These are phyloP conservation scores for Beta vulgaris DNA, from an alignment of 148 eudicot genomes.

Conservation along the genomic window DNA sequence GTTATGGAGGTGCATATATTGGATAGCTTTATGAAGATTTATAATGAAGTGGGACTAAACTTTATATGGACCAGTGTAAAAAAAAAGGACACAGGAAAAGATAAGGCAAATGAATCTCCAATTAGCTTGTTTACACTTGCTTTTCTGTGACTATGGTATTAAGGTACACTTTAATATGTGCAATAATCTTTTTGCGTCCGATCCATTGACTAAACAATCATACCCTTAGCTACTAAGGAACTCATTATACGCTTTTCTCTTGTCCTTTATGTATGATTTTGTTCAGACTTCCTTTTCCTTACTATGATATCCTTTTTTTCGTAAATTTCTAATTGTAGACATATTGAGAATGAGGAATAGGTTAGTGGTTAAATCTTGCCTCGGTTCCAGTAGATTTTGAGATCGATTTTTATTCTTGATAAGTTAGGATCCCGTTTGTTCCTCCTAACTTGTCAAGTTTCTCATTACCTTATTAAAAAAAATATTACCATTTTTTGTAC, in stretches of 20 bases:
- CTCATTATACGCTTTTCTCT: neutral
- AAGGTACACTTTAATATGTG: conserved; percentile 22
- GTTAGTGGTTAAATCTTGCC: no score
- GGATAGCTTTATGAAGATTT: neutral
- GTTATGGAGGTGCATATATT: neutral
- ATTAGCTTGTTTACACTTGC: conserved; percentile 21
- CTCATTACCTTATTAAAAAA: no score
- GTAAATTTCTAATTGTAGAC: no score
- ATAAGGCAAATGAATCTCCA: conserved; percentile 26
- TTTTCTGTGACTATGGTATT: conserved; percentile 21
- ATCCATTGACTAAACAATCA: conserved; percentile 12
- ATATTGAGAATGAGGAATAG: no score
- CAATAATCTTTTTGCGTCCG: conserved; percentile 11
- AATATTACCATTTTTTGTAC: no score
- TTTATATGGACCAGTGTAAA: neutral
- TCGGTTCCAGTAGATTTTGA: no score
- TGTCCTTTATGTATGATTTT: neutral
- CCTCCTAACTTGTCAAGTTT: no score
- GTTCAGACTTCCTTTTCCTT: neutral
- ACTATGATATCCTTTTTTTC: no score
- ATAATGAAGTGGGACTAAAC: neutral
- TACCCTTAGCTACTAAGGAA: conserved; percentile 34
- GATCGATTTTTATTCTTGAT: no score
- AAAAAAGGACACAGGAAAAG: neutral
- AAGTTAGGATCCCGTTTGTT: no score